phyloP scores from a whole-genome alignment of 306 rosid genomes.

The Prunus persica region DNA sequence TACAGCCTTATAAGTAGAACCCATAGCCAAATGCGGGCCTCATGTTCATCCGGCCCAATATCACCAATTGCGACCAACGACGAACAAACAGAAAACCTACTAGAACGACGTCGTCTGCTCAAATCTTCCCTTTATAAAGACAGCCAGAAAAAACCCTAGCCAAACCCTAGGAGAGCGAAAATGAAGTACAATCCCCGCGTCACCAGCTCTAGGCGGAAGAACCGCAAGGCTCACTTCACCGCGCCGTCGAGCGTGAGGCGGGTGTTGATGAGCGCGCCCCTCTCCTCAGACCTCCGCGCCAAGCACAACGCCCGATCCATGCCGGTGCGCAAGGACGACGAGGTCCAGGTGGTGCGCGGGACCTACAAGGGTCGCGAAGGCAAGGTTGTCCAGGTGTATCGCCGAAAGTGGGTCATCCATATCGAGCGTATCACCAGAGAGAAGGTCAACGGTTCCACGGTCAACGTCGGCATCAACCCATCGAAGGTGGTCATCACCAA shows the following conservation, averaged over 20 bases:
- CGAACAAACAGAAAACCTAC: background rate
- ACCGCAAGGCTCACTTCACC: conserved; percentile 90
- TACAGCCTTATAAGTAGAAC: no score
- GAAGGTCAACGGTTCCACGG: conserved; percentile 96
- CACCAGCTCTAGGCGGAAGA: conserved; percentile 89
- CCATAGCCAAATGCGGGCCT: no score
- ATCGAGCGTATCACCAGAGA: conserved; percentile 90
- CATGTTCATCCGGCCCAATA: background rate
- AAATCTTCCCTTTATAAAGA: background rate
- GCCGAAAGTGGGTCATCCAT: conserved; percentile 95
- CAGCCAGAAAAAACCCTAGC: background rate
- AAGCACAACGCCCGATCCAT: conserved; percentile 91
- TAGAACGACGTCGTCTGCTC: background rate
- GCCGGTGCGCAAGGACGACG: conserved; percentile 93
- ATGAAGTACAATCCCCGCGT: conserved; percentile 94
- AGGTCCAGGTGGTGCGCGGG: conserved; percentile 86
- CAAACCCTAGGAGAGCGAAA: conserved; percentile 7
- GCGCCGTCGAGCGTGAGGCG: conserved; percentile 96
- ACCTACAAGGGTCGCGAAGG: conserved; percentile 96
- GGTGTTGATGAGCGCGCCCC: conserved; percentile 85
- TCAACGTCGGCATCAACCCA: conserved; percentile 83
- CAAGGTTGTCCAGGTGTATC: conserved; percentile 86
- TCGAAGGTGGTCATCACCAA: conserved; percentile 77
- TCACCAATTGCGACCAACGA: background rate
- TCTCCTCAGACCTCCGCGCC: conserved; percentile 70